A percentile compares a stretch with the other conserved stretches of the same genome.
Conservation (phyloP, 805 yeast genomes). For the Candida verbasci region DNA sequence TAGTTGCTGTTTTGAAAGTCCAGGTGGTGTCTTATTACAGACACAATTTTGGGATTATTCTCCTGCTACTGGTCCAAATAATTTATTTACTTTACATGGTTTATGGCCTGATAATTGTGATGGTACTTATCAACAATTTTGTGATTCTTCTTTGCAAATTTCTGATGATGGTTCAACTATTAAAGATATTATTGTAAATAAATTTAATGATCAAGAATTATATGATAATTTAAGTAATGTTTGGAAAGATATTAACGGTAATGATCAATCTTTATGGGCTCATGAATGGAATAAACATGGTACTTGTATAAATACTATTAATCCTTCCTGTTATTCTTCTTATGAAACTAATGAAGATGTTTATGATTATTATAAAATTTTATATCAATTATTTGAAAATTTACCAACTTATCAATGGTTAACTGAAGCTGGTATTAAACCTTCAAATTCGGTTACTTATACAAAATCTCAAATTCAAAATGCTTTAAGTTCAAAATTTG, state of each 20-base stretch:
- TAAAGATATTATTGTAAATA: conserved; percentile 23
- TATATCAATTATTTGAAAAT: conserved; percentile 28
- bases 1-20: conserved; percentile 79
- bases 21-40: conserved; percentile 68
- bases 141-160: conserved; percentile 59
- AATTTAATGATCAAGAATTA: conserved; percentile 47
- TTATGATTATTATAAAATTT: conserved; percentile 48
- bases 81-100: conserved; percentile 40
- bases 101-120: conserved; percentile 51
- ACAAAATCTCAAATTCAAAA: conserved; percentile 49
- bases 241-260: conserved; percentile 74
- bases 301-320: conserved; percentile 80
- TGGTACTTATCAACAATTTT: conserved; percentile 79
- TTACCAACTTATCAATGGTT: conserved; percentile 63
- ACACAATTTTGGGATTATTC: conserved; percentile 93
- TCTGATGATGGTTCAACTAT: conserved; percentile 35
- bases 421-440: conserved; percentile 64
- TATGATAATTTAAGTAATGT: conserved; percentile 50
- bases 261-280: conserved; percentile 69
- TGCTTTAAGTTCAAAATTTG: conserved; percentile 50
- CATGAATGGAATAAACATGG: conserved; percentile 96
- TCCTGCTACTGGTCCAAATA: conserved; percentile 40
- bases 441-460: conserved; percentile 55
- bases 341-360: conserved; percentile 28
- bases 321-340: conserved; percentile 61